Evolutionary conservation across 345 rosid species (phyloP), one percentile per base, ranked within the genome.

Genomic region (Eucalyptus fibrosa): DNA sequence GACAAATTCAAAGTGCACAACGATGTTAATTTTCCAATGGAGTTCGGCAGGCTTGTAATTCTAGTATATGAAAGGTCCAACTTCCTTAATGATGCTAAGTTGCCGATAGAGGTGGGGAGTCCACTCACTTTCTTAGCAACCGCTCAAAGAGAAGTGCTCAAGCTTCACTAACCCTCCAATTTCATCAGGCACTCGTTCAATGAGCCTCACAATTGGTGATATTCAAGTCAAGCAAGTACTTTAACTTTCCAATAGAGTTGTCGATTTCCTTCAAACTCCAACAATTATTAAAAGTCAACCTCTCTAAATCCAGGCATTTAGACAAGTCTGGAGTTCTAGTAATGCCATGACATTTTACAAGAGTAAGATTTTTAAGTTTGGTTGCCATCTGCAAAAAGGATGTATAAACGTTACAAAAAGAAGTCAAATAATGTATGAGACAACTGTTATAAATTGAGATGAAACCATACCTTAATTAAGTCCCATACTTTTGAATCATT

Each of bases 191-290:
- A 55, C 59, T 55, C 11, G 59, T 18, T 55, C 11, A 21, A 55
- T 8, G 24, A 4, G 11, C 26, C 0, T n/a, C 0, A 55, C 59
- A 55, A 3, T 1, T 0, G 11, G 2, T 21, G 59, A 55, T 21
- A 21, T 55, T 55, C 21, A 55, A 37, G 42, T 24, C 40, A 16
- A 40, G 19, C 53, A 87, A 47, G 47, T 0, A 87, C 6, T 13
- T 30, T 16, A 87, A 1, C 12, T 16, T 5, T 23, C 14, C 82
- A 34, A 87, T 87, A 0, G 50, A 62, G 9, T 34, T 1, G 2
- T 87, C 19, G 2, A 87, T 49, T 23, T 16, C 0, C 15, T 37
- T 69, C 50, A 87, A n/a, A 1, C 0, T 23, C 28, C 12, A 0
- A 49, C 88, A 87, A 6, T 0, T 4, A 0, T 3, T 0, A 26